Conservation (phyloP, 2,329 filamentous ascomycete genomes). For the Fusarium cicatricum region DNA sequence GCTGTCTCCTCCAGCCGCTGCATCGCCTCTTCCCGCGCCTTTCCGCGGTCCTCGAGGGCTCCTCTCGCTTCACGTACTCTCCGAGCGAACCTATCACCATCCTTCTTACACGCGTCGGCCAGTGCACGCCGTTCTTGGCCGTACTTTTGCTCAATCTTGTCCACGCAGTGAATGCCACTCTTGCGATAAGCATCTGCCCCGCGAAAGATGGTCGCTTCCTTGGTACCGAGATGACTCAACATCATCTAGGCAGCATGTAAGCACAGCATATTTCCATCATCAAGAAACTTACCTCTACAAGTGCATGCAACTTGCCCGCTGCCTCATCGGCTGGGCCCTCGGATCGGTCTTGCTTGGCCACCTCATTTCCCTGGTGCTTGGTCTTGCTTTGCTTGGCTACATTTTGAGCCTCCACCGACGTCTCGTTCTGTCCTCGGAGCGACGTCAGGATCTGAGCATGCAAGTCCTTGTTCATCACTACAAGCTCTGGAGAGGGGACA, state of each 20-base stretch:
- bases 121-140: conserved; percentile 29
- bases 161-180: conserved; percentile 31
- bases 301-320: conserved; percentile 28
- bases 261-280: not conserved
- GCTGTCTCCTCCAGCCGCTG: conserved; percentile 18
- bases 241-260: conserved; percentile 36
- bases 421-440: conserved; percentile 13
- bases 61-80: conserved; percentile 11
- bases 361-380: not conserved
- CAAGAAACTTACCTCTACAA: conserved; percentile 39
- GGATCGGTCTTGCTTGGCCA: not conserved
- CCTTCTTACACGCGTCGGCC: conserved; percentile 24
- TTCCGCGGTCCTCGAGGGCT: conserved; percentile 12
- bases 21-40: conserved; percentile 6
- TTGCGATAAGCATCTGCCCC: conserved; percentile 36
- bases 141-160: conserved; percentile 34
- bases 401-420: not conserved
- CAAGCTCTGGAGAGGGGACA: not conserved
- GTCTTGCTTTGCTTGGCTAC: not conserved
- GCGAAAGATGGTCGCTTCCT: conserved; percentile 30
- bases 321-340: conserved; percentile 15
- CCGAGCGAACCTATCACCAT: conserved; percentile 29
- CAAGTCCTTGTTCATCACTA: conserved; percentile 13
- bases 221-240: conserved; percentile 34
- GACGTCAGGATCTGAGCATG: conserved; percentile 31